phyloP scores from a whole-genome alignment of 129 eudicot species.

The Artemisia argyi region DNA sequence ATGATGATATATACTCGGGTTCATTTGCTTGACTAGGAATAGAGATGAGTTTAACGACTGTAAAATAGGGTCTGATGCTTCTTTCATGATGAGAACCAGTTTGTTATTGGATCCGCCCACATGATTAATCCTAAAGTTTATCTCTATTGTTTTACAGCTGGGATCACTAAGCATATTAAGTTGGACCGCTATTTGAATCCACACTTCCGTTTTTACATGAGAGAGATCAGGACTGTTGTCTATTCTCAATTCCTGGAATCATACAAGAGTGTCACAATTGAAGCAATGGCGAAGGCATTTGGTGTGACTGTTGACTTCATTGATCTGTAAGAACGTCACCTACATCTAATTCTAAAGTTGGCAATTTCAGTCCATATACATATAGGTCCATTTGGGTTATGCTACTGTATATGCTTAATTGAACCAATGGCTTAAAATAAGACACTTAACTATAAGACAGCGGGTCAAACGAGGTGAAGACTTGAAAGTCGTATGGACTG shows the following conservation, averaged over 20 bases:
- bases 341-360: background rate
- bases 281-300: constrained; percentile 95
- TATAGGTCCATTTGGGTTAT: background rate
- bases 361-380: background rate
- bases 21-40: too few species aligned
- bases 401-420: too few species aligned
- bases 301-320: constrained; percentile 94
- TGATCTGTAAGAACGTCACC: constrained; percentile 57
- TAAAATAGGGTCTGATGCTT: too few species aligned
- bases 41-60: too few species aligned
- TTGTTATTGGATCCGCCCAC: background rate
- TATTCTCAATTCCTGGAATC: constrained; percentile 95
- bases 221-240: constrained; percentile 86
- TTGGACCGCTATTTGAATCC: constrained; percentile 86
- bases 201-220: constrained; percentile 93
- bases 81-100: too few species aligned
- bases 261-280: constrained; percentile 94
- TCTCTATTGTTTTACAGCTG: constrained; percentile 50
- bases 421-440: too few species aligned
- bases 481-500: too few species aligned
- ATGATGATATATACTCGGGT: too few species aligned
- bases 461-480: too few species aligned
- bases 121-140: background rate
- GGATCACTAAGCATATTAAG: constrained; percentile 78
- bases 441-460: too few species aligned